These are phyloP conservation scores for Limnomonas spitsbergensis DNA, from an alignment of 139 green algal species.

Conservation along the genomic window DNA sequence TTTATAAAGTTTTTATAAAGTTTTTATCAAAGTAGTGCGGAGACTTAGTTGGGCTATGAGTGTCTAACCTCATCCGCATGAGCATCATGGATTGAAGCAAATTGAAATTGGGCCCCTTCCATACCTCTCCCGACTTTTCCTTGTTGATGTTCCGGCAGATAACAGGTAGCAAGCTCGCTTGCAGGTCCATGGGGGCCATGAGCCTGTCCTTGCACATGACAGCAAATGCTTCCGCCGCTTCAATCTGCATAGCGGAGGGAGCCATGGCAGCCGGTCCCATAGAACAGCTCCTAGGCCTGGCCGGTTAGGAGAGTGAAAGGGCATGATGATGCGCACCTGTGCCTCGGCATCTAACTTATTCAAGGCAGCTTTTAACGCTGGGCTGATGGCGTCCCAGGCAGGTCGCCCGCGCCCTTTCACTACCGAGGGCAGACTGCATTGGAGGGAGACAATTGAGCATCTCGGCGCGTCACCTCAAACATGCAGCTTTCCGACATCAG, in stretches of 20 bases:
- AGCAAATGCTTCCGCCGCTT: slow-evolving; percentile 34
- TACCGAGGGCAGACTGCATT: slow-evolving; percentile 33
- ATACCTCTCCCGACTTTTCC: slow-evolving; percentile 46
- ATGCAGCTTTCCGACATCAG: background rate
- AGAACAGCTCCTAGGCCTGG: background rate
- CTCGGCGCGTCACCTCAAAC: background rate
- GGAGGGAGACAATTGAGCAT: background rate
- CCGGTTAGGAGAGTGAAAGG: background rate
- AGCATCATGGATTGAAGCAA: too few species aligned
- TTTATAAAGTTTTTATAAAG: too few species aligned
- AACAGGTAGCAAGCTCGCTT: slow-evolving; percentile 37
- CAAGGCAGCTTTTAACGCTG: slow-evolving; percentile 35
- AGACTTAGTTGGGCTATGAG: too few species aligned
- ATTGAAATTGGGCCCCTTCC: too few species aligned
- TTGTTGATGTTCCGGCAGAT: slow-evolving; percentile 46
- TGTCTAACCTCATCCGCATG: too few species aligned
- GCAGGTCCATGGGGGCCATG: slow-evolving; percentile 35
- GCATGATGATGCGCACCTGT: slow-evolving; percentile 14
- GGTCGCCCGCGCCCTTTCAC: slow-evolving; percentile 28
- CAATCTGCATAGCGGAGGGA: slow-evolving; percentile 23
- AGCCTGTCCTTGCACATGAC: slow-evolving; percentile 36
- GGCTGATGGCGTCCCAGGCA: slow-evolving; percentile 36
- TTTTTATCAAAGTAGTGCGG: too few species aligned
- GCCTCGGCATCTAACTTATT: slow-evolving; percentile 33
- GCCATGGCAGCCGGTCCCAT: background rate